These are phyloP conservation scores for Botrytis sinoallii DNA, from an alignment of 2,329 filamentous ascomycete species.

Conservation along the genomic window DNA sequence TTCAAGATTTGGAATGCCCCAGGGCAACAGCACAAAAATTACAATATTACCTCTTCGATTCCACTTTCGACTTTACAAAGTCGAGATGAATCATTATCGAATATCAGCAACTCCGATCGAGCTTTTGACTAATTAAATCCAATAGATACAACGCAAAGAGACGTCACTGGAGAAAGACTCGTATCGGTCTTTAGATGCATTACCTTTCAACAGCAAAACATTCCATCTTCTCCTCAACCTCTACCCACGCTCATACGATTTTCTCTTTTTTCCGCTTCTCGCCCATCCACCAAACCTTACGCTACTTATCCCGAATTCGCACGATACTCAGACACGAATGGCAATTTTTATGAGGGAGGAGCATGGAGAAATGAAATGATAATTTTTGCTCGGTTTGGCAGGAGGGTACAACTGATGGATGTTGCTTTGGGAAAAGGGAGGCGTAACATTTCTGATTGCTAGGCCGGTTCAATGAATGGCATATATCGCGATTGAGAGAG, in stretches of 20 bases:
- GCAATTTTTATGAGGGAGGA: constrained; percentile 15
- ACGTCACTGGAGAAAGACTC: constrained; percentile 99
- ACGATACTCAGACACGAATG: constrained; percentile 17
- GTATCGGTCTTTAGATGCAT: constrained; percentile 90
- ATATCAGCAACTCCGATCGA: background rate
- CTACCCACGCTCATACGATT: constrained; percentile 12
- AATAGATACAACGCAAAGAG: constrained; percentile 99
- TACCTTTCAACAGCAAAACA: constrained; percentile 36
- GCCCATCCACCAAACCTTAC: constrained; percentile 18
- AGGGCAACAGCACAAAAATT: background rate
- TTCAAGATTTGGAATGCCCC: constrained; percentile 13
- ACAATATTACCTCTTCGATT: background rate
- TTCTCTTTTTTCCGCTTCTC: constrained; percentile 21
- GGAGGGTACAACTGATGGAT: constrained; percentile 15
- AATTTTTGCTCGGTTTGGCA: constrained; percentile 18
- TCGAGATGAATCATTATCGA: background rate
- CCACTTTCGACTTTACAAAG: background rate
- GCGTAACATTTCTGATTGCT: constrained; percentile 20
- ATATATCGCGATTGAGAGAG: constrained; percentile 12
- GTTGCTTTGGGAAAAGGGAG: constrained; percentile 18
- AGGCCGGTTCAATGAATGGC: constrained; percentile 15
- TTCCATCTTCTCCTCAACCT: constrained; percentile 19
- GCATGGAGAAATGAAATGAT: constrained; percentile 18
- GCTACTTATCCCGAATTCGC: constrained; percentile 15
- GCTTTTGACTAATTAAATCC: constrained; percentile 14